Conservation (phyloP, 2,329 filamentous ascomycete genomes). For the Zymoseptoria brevis region DNA sequence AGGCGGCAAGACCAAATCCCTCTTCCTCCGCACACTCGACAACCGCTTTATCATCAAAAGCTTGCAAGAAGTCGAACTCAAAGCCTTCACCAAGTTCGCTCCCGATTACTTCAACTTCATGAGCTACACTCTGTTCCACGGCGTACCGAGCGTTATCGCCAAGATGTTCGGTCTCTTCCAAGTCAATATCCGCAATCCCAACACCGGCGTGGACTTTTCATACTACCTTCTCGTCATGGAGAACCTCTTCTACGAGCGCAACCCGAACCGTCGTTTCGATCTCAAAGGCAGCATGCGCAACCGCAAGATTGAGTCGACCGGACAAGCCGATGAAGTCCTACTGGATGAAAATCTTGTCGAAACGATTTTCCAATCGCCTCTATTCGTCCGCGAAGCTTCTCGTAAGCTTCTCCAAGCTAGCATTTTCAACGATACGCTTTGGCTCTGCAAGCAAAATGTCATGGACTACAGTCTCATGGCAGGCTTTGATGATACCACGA, state of each 20-base stretch:
- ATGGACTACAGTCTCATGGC: constrained; percentile 99
- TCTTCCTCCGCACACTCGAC: constrained; percentile 94
- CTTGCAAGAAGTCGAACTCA: constrained; percentile 81
- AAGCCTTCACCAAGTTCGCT: constrained; percentile 89
- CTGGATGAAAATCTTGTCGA: constrained; percentile 99
- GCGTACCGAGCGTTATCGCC: constrained; percentile 85
- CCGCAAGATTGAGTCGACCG: constrained; percentile 90
- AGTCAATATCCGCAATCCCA: constrained; percentile 90
- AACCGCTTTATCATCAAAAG: constrained; percentile 91
- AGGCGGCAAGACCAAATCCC: constrained; percentile 93
- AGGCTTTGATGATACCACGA: constrained; percentile 80
- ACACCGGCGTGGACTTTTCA: constrained; percentile 86
- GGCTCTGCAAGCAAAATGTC: constrained; percentile 87
- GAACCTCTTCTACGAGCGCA: constrained; percentile 93
- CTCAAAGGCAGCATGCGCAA: constrained; percentile 98
- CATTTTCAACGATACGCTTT: constrained; percentile 96
- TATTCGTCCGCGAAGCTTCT: constrained; percentile 91
- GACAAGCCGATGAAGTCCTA: constrained; percentile 91
- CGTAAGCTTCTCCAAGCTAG: constrained; percentile 87
- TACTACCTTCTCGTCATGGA: constrained; percentile 94
- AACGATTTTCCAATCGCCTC: constrained; percentile 93
- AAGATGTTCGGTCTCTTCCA: constrained; percentile 99
- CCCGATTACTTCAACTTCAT: constrained; percentile 97
- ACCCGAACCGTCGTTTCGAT: constrained; percentile 73
- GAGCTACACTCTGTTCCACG: constrained; percentile 91